phyloP scores from a whole-genome alignment of 2,329 filamentous ascomycete genomes.

The Mycosphaerelloides madeirae region DNA sequence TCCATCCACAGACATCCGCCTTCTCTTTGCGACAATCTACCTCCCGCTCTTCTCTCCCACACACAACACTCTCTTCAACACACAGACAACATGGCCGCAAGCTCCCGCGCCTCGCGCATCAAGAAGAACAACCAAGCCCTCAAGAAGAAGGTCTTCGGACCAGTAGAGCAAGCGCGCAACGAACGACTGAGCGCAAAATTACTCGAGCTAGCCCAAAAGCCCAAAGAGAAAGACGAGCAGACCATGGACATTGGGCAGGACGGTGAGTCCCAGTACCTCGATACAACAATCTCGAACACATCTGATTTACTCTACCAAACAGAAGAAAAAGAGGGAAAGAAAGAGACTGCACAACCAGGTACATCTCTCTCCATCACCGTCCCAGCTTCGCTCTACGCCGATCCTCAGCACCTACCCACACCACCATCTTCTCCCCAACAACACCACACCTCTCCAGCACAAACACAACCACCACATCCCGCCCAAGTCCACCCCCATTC shows the following conservation, averaged over 20 bases:
- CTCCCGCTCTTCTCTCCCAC: not conserved
- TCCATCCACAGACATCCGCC: too few relatives aligned
- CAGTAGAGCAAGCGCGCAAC: slow-evolving; percentile 70
- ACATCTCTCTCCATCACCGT: not conserved
- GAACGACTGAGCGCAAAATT: slow-evolving; percentile 83
- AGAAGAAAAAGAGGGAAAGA: not conserved
- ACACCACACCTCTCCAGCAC: slow-evolving; percentile 21
- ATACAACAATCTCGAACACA: not conserved
- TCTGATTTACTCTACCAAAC: too few relatives aligned
- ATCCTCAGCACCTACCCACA: slow-evolving; percentile 10
- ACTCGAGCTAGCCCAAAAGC: slow-evolving; percentile 70
- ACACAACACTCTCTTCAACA: not conserved
- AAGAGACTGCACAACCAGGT: not conserved
- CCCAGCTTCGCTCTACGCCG: slow-evolving; percentile 2
- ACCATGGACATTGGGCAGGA: slow-evolving; percentile 45
- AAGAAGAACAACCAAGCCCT: slow-evolving; percentile 81
- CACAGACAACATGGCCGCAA: slow-evolving; percentile 71
- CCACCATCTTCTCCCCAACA: slow-evolving; percentile 8
- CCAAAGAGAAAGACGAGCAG: slow-evolving; percentile 63
- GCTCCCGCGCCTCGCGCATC: slow-evolving; percentile 68
- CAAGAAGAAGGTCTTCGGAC: slow-evolving; percentile 77
- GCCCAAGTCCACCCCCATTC: too few relatives aligned
- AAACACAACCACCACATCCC: slow-evolving; percentile 20
- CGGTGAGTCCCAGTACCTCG: slow-evolving; percentile 23
- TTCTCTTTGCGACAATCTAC: not conserved